Conservation (phyloP, 202 grass and related monocot genomes). For the Setaria italica region DNA sequence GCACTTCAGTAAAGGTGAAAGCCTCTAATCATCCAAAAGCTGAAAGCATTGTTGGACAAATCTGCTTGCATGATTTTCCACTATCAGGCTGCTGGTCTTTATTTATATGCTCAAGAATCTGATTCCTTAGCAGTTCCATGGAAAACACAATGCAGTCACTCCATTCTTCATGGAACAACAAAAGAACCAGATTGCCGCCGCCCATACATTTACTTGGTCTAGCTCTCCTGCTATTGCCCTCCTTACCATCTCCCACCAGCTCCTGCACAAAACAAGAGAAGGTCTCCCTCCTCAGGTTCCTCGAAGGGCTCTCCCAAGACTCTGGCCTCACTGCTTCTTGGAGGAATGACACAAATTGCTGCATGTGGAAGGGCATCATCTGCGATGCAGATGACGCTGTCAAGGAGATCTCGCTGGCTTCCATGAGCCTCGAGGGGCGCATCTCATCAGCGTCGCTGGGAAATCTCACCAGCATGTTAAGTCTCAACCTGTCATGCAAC, state of each 20-base stretch:
- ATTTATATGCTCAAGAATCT: neutral
- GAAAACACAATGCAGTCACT: constrained; percentile 13
- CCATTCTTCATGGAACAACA: neutral
- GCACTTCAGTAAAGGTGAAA: neutral
- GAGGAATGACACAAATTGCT: constrained; percentile 12
- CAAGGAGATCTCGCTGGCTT: constrained; percentile 44
- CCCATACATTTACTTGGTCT: neutral
- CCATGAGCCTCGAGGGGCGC: constrained; percentile 41
- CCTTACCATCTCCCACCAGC: neutral
- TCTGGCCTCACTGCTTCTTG: neutral
- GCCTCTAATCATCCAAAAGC: neutral
- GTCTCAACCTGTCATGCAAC: constrained; percentile 56
- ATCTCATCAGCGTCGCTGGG: constrained; percentile 50
- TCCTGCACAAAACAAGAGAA: constrained; percentile 4
- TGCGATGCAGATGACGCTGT: constrained; percentile 26
- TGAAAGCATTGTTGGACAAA: neutral
- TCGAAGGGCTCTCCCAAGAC: neutral
- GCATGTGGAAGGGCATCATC: constrained; percentile 26
- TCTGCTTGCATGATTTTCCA: neutral
- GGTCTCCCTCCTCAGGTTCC: neutral
- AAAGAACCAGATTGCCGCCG: neutral
- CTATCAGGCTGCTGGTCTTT: neutral
- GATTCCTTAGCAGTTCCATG: neutral
- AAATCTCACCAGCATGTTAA: constrained; percentile 40
- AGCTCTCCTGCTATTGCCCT: neutral